These are phyloP conservation scores for Wickerhamomyces silvicola DNA, from an alignment of 805 yeast genomes.

Conservation along the genomic window DNA sequence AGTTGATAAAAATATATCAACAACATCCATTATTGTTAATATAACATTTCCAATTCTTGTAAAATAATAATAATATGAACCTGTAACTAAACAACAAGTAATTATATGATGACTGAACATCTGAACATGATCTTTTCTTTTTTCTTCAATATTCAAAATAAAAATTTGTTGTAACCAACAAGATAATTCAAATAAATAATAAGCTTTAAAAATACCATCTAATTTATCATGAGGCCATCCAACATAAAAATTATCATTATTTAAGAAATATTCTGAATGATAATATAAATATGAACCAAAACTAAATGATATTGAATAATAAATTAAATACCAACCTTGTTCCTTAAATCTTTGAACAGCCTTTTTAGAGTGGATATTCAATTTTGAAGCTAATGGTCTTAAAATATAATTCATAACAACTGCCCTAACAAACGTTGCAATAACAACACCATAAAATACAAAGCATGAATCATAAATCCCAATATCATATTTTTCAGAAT, in stretches of 20 bases:
- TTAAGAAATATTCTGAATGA: slow-evolving; percentile 51
- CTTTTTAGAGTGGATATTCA: slow-evolving; percentile 41
- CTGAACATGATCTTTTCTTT: slow-evolving; percentile 76
- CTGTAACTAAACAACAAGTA: slow-evolving; percentile 58
- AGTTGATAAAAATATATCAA: slow-evolving; percentile 60
- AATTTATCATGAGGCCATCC: slow-evolving; percentile 73
- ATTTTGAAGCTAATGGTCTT: slow-evolving; percentile 45
- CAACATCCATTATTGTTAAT: slow-evolving; percentile 75
- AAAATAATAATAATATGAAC: slow-evolving; percentile 69
- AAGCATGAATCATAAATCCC: slow-evolving; percentile 50
- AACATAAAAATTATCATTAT: slow-evolving; percentile 51
- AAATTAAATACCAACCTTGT: slow-evolving; percentile 73
- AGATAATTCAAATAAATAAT: slow-evolving; percentile 67
- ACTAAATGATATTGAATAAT: slow-evolving; percentile 48
- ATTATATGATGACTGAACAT: slow-evolving; percentile 88
- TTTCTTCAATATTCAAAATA: slow-evolving; percentile 69
- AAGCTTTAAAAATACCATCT: slow-evolving; percentile 48
- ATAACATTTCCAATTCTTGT: slow-evolving; percentile 75
- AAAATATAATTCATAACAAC: slow-evolving; percentile 52
- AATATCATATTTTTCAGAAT: slow-evolving; percentile 39
- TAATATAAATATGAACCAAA: slow-evolving; percentile 54
- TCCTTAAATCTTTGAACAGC: slow-evolving; percentile 70
- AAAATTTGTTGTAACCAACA: slow-evolving; percentile 78
- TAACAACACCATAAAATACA: slow-evolving; percentile 48
- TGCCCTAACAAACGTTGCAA: slow-evolving; percentile 52